Conservation (phyloP, 176 grass and related monocot genomes). For the Rhynchospora tenuis region DNA sequence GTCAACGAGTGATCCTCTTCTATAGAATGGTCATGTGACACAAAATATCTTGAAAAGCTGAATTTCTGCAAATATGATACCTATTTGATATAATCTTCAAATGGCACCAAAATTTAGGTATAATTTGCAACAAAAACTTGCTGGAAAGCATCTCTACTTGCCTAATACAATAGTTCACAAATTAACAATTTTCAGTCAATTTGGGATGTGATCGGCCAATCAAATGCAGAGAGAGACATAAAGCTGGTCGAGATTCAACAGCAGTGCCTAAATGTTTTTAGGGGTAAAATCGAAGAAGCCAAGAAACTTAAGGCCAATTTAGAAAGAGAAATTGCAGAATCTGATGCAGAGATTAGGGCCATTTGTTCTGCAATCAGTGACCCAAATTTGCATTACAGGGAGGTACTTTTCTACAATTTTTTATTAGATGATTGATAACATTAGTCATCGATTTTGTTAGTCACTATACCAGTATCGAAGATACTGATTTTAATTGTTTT, state of each 20-base stretch:
- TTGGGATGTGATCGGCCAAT: slow-evolving; percentile 80
- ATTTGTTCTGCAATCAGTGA: slow-evolving; percentile 62
- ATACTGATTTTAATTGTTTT: not conserved
- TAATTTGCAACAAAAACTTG: not conserved
- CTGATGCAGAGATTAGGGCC: slow-evolving; percentile 52
- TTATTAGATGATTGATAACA: not conserved
- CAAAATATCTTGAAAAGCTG: not conserved
- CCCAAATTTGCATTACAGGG: slow-evolving; percentile 28
- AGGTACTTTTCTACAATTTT: slow-evolving; percentile 21
- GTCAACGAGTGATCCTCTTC: not conserved
- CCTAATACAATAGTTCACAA: not conserved
- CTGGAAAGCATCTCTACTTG: not conserved
- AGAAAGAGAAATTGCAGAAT: slow-evolving; percentile 41
- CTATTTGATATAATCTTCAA: slow-evolving; percentile 1
- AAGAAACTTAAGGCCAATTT: slow-evolving; percentile 44
- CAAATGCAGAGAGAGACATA: slow-evolving; percentile 43
- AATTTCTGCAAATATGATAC: not conserved
- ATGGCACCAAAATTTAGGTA: not conserved
- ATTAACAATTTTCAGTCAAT: slow-evolving; percentile 43
- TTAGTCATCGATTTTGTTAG: not conserved
- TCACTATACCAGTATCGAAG: not conserved
- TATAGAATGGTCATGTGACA: not conserved
- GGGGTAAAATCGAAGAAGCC: slow-evolving; percentile 51
- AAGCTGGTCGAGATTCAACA: slow-evolving; percentile 55
- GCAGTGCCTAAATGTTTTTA: slow-evolving; percentile 66